phyloP scores from a whole-genome alignment of 1,284 basidiomycete genomes.

The Athelia sp. region DNA sequence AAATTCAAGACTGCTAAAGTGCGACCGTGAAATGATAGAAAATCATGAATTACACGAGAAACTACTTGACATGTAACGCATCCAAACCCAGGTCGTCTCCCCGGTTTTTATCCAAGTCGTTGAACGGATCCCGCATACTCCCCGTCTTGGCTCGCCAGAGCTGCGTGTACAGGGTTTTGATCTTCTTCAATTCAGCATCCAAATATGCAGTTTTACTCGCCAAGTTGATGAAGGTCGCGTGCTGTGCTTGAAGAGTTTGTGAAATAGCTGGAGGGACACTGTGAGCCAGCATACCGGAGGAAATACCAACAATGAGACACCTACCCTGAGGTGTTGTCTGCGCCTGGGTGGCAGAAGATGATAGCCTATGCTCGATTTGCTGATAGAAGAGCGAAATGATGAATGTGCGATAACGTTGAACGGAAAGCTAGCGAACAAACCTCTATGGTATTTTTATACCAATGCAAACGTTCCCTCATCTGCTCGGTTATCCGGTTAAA shows the following conservation, averaged over 20 bases:
- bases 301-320: constrained; percentile 9
- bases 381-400: constrained; percentile 22
- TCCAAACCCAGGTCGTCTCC: constrained; percentile 48
- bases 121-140: constrained; percentile 71
- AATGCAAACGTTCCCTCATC: constrained; percentile 64
- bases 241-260: constrained; percentile 69
- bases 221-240: constrained; percentile 66
- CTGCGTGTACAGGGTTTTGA: constrained; percentile 61
- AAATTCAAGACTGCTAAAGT: no score
- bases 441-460: constrained; percentile 79
- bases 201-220: constrained; percentile 67
- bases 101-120: constrained; percentile 50
- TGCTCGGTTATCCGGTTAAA: constrained; percentile 69
- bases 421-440: constrained; percentile 29
- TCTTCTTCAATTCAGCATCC: constrained; percentile 65
- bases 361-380: constrained; percentile 81
- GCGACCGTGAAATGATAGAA: no score
- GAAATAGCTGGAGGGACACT: constrained; percentile 48
- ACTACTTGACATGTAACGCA: constrained; percentile 33
- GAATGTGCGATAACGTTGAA: background rate
- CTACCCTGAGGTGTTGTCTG: constrained; percentile 74
- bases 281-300: constrained; percentile 3
- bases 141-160: constrained; percentile 68
- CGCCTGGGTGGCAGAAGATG: constrained; percentile 54
- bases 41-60: no score